Percentiles rank a stretch among this genome's conserved stretches.
These are phyloP conservation scores for Penicillium sp. DNA, from an alignment of 2,329 filamentous ascomycete species.

Conservation along the genomic window DNA sequence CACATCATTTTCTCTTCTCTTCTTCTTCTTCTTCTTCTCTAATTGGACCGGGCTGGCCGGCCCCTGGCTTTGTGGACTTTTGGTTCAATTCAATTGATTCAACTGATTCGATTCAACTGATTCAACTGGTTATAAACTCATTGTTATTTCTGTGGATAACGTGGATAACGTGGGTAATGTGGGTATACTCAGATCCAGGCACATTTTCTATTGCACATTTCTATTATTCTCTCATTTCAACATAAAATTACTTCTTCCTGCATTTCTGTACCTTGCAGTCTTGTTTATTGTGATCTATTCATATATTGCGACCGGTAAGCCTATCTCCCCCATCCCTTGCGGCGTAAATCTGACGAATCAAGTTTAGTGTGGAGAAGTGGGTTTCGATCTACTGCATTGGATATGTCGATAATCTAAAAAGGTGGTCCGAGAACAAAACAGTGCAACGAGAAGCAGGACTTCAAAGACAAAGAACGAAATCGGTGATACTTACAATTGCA, in stretches of 20 bases:
- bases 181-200: neutral
- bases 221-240: neutral
- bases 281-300: slow-evolving; percentile 3
- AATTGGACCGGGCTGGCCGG: neutral
- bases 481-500: neutral
- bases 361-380: slow-evolving; percentile 7
- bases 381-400: slow-evolving; percentile 9
- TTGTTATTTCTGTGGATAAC: neutral
- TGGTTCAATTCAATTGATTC: too few species aligned
- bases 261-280: slow-evolving; percentile 4
- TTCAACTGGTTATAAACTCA: neutral
- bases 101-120: too few species aligned
- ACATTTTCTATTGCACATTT: too few species aligned
- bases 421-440: slow-evolving; percentile 1
- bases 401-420: slow-evolving; percentile 20
- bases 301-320: neutral
- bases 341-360: slow-evolving; percentile 6
- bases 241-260: neutral
- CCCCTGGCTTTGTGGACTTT: neutral
- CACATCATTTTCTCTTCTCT: neutral
- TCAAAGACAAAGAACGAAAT: neutral
- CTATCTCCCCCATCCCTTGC: slow-evolving; percentile 2
- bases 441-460: neutral
- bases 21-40: neutral
- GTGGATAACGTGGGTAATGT: neutral